Evolutionary conservation across 2,329 filamentous ascomycete genomes (phyloP), one percentile per base, ranked within the genome.

Genomic region (Exophiala sideris): DNA sequence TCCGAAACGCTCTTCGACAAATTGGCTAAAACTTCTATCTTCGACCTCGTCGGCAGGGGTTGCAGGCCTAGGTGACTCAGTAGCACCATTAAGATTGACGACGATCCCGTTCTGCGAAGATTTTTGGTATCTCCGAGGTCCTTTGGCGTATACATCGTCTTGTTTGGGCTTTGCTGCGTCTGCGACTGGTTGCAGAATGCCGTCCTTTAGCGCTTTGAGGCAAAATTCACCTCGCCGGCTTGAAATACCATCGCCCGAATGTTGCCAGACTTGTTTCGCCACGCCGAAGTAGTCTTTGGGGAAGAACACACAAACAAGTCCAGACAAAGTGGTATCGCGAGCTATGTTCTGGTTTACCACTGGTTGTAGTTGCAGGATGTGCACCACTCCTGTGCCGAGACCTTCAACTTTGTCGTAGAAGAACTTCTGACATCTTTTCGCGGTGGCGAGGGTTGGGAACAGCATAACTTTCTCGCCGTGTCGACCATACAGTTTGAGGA

Each of bases 251-350:
- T 96, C 91, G 16, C 94, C 94, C 0, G 89, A 88, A 70, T 99
- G 94, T 70, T 97, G 94, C 94, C 94, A 99, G 66, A 95, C 96
- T 65, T 91, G 83, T 70, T 96, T 97, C n/a, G 90, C 89, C 55
- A 88, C 71, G 3, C 82, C 73, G 64, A 86, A 91, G 14, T 83
- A 73, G 10, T 84, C 81, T 42, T 80, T 76, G 0, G 85, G 82
- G 63, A 87, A 90, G 39, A 97, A 68, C 2, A 96, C 84, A 20
- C 84, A 85, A 1, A 81, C 87, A 18, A 91, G 74, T 8, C 79
- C 76, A 0, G 86, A 85, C 2, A 75, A 73, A 24, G 87, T 70
- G n/a, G 75, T 33, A 78, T 73, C 4, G 36, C 51, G 47, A 35
- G 45, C 52, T 4, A 75, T 69, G 36, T 77, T 72, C 55, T 78